Evolutionary conservation across 2,329 filamentous ascomycete genomes (phyloP).

Genomic region (Penicillium fuscoglaucum): DNA sequence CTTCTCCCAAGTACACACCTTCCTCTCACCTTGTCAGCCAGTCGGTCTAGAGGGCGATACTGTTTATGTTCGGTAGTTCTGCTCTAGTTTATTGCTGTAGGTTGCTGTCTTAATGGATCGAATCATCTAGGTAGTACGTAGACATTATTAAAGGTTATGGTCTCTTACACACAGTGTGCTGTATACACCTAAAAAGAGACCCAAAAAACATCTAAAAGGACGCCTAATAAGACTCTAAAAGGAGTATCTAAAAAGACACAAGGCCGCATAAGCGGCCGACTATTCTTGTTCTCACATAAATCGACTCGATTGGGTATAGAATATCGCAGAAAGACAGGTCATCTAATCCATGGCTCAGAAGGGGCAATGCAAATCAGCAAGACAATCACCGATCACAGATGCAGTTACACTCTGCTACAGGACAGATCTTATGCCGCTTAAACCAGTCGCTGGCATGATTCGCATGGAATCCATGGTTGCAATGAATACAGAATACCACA

Average conservation of each 20-base stretch:
- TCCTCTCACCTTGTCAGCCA: no score
- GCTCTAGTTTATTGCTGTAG: no score
- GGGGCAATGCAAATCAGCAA: background rate
- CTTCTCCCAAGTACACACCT: no score
- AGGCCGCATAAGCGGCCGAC: no score
- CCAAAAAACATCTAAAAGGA: no score
- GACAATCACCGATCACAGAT: slow-evolving; percentile 39
- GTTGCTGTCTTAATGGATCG: background rate
- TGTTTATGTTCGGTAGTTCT: no score
- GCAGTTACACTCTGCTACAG: slow-evolving; percentile 44
- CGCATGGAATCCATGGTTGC: slow-evolving; percentile 64
- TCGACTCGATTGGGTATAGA: slow-evolving; percentile 18
- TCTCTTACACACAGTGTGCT: no score
- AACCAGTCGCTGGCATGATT: slow-evolving; percentile 66
- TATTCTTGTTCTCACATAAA: background rate
- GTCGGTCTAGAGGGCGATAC: no score
- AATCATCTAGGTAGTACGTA: no score
- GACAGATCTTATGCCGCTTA: slow-evolving; percentile 40
- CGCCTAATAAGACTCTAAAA: no score
- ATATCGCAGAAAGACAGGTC: background rate
- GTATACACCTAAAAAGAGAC: no score
- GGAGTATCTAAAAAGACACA: no score
- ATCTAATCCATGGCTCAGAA: slow-evolving; percentile 1
- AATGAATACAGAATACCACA: slow-evolving; percentile 62
- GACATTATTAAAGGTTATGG: background rate